Conservation (phyloP, 1,284 basidiomycete genomes). For the Melampsora americana region DNA sequence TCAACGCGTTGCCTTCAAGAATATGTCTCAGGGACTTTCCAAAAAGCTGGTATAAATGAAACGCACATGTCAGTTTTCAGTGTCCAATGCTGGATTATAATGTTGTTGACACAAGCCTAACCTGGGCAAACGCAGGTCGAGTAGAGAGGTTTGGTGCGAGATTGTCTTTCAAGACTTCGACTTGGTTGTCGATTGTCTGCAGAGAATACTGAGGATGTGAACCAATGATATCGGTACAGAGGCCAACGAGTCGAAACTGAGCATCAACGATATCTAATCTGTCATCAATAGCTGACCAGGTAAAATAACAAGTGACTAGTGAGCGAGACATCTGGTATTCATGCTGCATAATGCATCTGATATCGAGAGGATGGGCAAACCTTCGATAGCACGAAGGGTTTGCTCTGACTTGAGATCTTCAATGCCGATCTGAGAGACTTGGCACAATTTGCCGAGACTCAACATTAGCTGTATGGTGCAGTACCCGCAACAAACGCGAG, state of each 20-base stretch:
- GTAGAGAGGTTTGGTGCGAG: constrained; percentile 32
- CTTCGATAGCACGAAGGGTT: constrained; percentile 53
- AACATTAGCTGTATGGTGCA: constrained; percentile 67
- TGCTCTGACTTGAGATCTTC: constrained; percentile 47
- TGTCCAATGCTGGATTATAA: constrained; percentile 17
- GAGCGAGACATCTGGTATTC: neutral
- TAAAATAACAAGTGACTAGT: neutral
- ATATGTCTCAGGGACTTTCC: constrained; percentile 50
- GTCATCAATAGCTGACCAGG: constrained; percentile 57
- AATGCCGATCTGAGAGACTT: constrained; percentile 68
- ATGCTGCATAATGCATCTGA: neutral
- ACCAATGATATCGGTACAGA: constrained; percentile 46
- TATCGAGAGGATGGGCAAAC: constrained; percentile 15
- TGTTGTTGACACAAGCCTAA: constrained; percentile 42
- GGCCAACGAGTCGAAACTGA: constrained; percentile 55
- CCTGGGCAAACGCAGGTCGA: constrained; percentile 44
- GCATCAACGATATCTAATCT: constrained; percentile 61
- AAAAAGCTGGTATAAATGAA: constrained; percentile 44
- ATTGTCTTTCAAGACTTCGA: constrained; percentile 43
- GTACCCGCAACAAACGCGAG: neutral
- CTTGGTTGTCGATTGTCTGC: constrained; percentile 44
- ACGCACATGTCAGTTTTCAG: constrained; percentile 40
- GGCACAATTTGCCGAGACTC: constrained; percentile 82
- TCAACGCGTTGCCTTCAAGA: constrained; percentile 54
- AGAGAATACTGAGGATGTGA: constrained; percentile 43